Evolutionary conservation across 129 eudicot genomes (phyloP), one percentile per base, ranked within the genome.

Genomic region (Flaveria linearis): DNA sequence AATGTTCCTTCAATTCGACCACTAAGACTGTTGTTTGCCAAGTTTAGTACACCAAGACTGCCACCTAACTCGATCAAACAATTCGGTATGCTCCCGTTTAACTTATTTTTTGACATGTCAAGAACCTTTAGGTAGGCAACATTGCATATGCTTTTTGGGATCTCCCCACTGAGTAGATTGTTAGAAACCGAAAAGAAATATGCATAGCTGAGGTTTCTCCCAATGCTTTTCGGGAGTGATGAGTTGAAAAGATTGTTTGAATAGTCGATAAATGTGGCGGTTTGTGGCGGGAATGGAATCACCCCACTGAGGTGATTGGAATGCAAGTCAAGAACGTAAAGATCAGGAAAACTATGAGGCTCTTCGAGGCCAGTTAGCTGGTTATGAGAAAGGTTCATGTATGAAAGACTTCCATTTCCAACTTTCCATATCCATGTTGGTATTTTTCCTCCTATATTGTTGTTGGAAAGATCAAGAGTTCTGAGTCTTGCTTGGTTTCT

Each of bases 361-460:
- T 60, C 66, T 83, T 88, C 77, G 43, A 90, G 50, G 17, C 60
- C 23, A 2, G 41, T 55, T 3, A 92, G 47, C 7, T 1, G 53
- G 69, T 92, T 92, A 52, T 7, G 28, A 50, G 98, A 92, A 75
- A 92, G 88, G 56, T 92, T 89, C 82, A 92, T 23, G 18, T 80
- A 75, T 0, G 26, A 0, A 3, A 85, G 80, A 7, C 12, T 0
- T 78, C 83, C 83, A 36, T 51, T 58, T 15, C 90, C 91, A 14
- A 87, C 51, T 25, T 23, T 4, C 90, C 91, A 89, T 3, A 85
- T 76, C 96, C 96, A 93, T 5, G 18, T 86, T 5, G 98, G 98
- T 74, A 93, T 81, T 33, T 64, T 74, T 41, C 93, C 96, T 3
- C 2, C 18, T 3, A 93, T 90, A 43, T 83, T 79, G 78, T 93